Evolutionary conservation across 441 rosid genomes (phyloP).

Genomic region (Gossypium schwendimanii): DNA sequence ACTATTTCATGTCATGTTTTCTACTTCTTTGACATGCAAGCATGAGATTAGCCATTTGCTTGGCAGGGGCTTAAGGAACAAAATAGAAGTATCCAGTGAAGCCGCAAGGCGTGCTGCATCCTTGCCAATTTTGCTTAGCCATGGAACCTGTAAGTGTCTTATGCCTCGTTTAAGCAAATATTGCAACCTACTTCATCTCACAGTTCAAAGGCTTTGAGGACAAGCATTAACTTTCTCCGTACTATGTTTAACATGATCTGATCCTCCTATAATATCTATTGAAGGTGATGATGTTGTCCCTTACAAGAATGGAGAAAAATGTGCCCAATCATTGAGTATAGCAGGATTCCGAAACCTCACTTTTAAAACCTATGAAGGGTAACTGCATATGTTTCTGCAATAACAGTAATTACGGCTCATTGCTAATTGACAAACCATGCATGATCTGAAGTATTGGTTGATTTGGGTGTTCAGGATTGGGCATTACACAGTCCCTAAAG

Average conservation of each 20-base stretch:
- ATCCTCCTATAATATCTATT: not conserved
- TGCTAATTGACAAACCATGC: not conserved
- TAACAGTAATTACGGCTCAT: not conserved
- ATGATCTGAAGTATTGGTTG: not conserved
- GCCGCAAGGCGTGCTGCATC: conserved; percentile 56
- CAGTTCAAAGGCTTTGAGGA: not conserved
- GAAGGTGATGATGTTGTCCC: conserved; percentile 85
- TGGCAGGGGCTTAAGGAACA: conserved; percentile 45
- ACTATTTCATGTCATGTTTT: not conserved
- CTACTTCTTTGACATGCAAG: not conserved
- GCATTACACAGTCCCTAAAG: conserved; percentile 81
- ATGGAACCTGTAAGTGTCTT: conserved; percentile 43
- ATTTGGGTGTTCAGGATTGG: conserved; percentile 54
- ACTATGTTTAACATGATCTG: not conserved
- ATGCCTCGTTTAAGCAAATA: conserved; percentile 5
- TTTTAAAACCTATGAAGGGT: conserved; percentile 75
- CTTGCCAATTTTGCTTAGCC: conserved; percentile 49
- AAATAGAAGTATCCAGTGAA: conserved; percentile 48
- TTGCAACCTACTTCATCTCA: not conserved
- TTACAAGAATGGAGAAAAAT: conserved; percentile 61
- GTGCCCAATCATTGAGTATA: conserved; percentile 42
- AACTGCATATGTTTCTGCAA: conserved; percentile 8
- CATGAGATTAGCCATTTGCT: not conserved
- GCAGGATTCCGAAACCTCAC: conserved; percentile 61
- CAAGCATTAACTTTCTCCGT: too few relatives aligned